Evolutionary conservation across 805 yeast genomes (phyloP).

Genomic region (Starmerella vitae): DNA sequence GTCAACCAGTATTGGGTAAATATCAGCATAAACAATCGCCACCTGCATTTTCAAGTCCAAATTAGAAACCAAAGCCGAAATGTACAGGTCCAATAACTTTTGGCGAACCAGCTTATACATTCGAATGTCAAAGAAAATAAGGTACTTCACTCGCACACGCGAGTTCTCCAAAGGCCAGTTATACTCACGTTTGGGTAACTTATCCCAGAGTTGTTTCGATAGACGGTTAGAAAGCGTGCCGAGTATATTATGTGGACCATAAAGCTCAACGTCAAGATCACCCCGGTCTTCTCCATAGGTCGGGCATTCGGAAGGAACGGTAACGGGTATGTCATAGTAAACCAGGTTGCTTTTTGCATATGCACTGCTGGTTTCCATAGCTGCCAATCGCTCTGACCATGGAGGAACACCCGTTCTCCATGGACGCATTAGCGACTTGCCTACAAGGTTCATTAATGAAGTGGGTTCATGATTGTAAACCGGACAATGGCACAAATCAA

Average conservation of each 20-base stretch:
- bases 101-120: constrained; percentile 54
- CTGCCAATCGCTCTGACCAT: neutral
- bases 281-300: neutral
- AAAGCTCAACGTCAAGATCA: constrained; percentile 6
- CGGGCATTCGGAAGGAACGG: neutral
- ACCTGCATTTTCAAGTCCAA: constrained; percentile 42
- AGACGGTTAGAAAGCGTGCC: neutral
- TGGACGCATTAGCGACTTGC: constrained; percentile 43
- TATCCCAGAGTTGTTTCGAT: neutral
- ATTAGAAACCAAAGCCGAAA: constrained; percentile 51
- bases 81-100: constrained; percentile 48
- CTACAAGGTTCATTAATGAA: constrained; percentile 37
- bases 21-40: constrained; percentile 68
- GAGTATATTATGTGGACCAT: constrained; percentile 4
- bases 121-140: constrained; percentile 53
- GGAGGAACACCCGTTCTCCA: constrained; percentile 34
- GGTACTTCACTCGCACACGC: constrained; percentile 38
- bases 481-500: constrained; percentile 39
- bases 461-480: constrained; percentile 34
- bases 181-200: neutral
- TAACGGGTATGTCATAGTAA: neutral
- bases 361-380: neutral
- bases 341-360: neutral
- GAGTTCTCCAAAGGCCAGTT: constrained; percentile 13
- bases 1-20: constrained; percentile 64